These are phyloP conservation scores for Scenedesmus sp. DNA, from an alignment of 163 green algal genomes.

Conservation along the genomic window DNA sequence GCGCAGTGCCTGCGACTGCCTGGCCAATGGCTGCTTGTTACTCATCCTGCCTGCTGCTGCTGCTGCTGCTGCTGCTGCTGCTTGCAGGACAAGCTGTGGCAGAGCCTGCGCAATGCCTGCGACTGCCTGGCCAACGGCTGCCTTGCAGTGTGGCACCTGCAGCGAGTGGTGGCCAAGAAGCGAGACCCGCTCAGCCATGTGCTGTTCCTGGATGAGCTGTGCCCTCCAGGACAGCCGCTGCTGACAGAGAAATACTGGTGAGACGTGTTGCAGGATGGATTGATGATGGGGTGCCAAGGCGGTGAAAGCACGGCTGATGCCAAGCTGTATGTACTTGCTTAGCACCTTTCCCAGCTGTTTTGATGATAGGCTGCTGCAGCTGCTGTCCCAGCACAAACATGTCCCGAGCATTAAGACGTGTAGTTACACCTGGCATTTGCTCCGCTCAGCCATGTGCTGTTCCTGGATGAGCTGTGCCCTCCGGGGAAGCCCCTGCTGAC, in stretches of 20 bases:
- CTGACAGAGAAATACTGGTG: slow-evolving; percentile 66
- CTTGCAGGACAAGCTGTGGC: slow-evolving; percentile 61
- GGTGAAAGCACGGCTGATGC: too few relatives aligned
- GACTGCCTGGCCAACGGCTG: slow-evolving; percentile 69
- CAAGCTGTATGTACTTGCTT: too few relatives aligned
- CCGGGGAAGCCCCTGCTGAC: slow-evolving; percentile 58
- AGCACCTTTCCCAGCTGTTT: too few relatives aligned
- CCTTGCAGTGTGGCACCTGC: slow-evolving; percentile 92
- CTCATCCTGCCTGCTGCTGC: neutral
- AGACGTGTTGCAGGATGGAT: neutral
- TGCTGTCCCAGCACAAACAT: too few relatives aligned
- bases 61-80: neutral
- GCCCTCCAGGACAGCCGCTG: slow-evolving; percentile 51
- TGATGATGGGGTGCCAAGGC: too few relatives aligned
- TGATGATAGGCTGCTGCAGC: too few relatives aligned
- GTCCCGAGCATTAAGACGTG: too few relatives aligned
- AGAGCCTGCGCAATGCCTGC: slow-evolving; percentile 61
- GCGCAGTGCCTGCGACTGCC: too few relatives aligned
- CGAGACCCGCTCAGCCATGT: slow-evolving; percentile 91
- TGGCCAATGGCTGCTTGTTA: neutral
- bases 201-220: slow-evolving; percentile 90
- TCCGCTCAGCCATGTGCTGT: slow-evolving; percentile 85
- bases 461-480: slow-evolving; percentile 84
- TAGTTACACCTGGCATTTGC: too few relatives aligned
- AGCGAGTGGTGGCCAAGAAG: slow-evolving; percentile 96